Evolutionary conservation across 2,329 filamentous ascomycete species (phyloP), one percentile per base, ranked within the genome.

Genomic region (Orbilia quercus): DNA sequence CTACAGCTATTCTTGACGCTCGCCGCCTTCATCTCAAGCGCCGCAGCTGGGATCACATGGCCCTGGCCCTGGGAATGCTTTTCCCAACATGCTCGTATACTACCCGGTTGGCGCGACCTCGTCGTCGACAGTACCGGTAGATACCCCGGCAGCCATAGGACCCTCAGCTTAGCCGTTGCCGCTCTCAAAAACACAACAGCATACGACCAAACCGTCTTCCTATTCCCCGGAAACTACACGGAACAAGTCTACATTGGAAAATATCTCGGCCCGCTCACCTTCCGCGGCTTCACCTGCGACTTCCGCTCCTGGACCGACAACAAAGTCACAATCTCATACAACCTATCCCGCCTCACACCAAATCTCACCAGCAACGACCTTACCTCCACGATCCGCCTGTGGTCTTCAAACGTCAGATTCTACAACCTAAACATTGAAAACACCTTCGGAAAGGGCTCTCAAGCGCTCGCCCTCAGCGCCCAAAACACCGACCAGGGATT

Each of bases 361-460:
- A 75, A 58, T 14, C 31, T 71, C 4, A 58, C 82, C 36, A 84
- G 79, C 76, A 85, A 89, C 75, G 87, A 89, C 75, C 78, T 79
- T 67, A 88, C 82, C 0, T 78, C 77, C 1, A 85, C 84, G 1
- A 78, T 85, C 20, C 81, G 84, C 9, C 82, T 82, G 12, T 80
- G 79, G 76, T 82, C 84, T 0, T 77, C 79, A 3, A 83, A 85
- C 75, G 82, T 89, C 69, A 85, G 84, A 76, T 80, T 89, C 16
- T 90, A 89, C 81, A 89, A 89, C 75, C 82, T 90, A 78, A 86
- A 88, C 78, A 80, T 86, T 2, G 83, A 81, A 57, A 86, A 86
- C 65, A 80, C 48, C 9, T 70, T 70, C n/a, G 65, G 84, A 12
- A 55, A 80, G 44, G 83, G 84, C 22, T 82, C 81, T 1, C 84